Evolutionary conservation across 2,329 filamentous ascomycete genomes (phyloP).

Genomic region (Microdochium bolleyi): DNA sequence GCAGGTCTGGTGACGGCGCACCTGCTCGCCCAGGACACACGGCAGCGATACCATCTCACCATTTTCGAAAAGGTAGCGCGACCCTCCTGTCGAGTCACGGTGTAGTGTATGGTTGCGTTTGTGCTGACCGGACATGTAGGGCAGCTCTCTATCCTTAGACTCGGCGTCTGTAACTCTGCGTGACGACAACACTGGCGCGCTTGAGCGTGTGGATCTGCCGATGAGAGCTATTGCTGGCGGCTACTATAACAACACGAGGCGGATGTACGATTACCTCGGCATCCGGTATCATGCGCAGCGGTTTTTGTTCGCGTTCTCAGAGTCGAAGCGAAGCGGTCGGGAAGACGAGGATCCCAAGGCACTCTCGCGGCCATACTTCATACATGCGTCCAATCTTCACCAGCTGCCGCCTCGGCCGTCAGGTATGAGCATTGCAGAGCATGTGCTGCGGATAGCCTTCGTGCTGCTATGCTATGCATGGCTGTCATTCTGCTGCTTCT

Average conservation of each 20-base stretch:
- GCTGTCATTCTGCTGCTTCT: slow-evolving; percentile 44
- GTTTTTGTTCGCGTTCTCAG: slow-evolving; percentile 46
- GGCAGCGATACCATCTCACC: slow-evolving; percentile 3
- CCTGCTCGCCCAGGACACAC: slow-evolving; percentile 2
- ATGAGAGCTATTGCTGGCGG: slow-evolving; percentile 27
- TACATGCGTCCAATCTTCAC: slow-evolving; percentile 47
- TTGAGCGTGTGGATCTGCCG: slow-evolving; percentile 29
- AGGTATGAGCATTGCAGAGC: slow-evolving; percentile 22
- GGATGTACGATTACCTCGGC: slow-evolving; percentile 47
- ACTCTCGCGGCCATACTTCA: slow-evolving; percentile 31
- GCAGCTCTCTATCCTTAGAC: slow-evolving; percentile 25
- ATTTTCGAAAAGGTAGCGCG: slow-evolving; percentile 3
- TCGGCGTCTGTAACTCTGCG: slow-evolving; percentile 26
- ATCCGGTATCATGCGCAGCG: slow-evolving; percentile 39
- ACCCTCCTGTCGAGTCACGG: background rate
- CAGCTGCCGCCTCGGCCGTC: slow-evolving; percentile 34
- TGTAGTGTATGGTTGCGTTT: background rate
- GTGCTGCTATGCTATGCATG: slow-evolving; percentile 41
- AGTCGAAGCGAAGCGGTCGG: slow-evolving; percentile 8
- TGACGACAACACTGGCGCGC: slow-evolving; percentile 14
- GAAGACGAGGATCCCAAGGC: slow-evolving; percentile 1
- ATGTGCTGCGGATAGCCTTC: slow-evolving; percentile 34
- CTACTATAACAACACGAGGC: slow-evolving; percentile 46
- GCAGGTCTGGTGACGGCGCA: slow-evolving; percentile 4
- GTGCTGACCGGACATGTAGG: slow-evolving; percentile 12